Conservation (phyloP, 1,284 basidiomycete genomes). For the Xanthoconium separans region DNA sequence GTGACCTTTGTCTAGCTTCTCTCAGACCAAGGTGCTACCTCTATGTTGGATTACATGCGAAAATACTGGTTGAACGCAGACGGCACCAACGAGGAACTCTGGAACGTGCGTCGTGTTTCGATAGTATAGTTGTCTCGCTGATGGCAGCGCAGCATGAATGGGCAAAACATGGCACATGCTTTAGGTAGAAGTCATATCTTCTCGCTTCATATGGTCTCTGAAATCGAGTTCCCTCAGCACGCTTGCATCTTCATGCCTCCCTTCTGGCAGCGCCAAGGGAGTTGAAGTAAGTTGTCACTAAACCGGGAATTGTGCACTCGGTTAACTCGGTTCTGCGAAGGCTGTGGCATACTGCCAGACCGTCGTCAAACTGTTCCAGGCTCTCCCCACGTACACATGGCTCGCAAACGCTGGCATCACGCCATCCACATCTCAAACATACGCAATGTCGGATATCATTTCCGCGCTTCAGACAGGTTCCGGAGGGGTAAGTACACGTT, state of each 20-base stretch:
- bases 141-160: conserved; percentile 57
- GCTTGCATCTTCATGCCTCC: conserved; percentile 57
- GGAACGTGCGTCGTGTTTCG: conserved; percentile 52
- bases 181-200: conserved; percentile 41
- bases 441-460: conserved; percentile 56
- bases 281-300: conserved; percentile 46
- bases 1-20: conserved; percentile 47
- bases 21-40: conserved; percentile 52
- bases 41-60: conserved; percentile 69
- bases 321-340: conserved; percentile 32
- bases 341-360: conserved; percentile 74
- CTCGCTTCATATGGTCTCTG: background rate
- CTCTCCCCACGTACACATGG: conserved; percentile 65
- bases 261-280: conserved; percentile 53
- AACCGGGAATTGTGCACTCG: background rate
- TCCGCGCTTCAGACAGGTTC: conserved; percentile 55
- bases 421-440: conserved; percentile 57
- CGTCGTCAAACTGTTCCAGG: conserved; percentile 65
- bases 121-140: conserved; percentile 8
- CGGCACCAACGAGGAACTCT: conserved; percentile 63
- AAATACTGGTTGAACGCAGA: conserved; percentile 66
- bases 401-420: conserved; percentile 70
- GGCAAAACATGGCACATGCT: conserved; percentile 75
- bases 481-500: conserved; percentile 35
- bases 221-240: conserved; percentile 44